A percentile compares a stretch with the other conserved stretches of the same genome.
Conservation (phyloP, 1,284 basidiomycete species). For the Heimioporus retisporus region DNA sequence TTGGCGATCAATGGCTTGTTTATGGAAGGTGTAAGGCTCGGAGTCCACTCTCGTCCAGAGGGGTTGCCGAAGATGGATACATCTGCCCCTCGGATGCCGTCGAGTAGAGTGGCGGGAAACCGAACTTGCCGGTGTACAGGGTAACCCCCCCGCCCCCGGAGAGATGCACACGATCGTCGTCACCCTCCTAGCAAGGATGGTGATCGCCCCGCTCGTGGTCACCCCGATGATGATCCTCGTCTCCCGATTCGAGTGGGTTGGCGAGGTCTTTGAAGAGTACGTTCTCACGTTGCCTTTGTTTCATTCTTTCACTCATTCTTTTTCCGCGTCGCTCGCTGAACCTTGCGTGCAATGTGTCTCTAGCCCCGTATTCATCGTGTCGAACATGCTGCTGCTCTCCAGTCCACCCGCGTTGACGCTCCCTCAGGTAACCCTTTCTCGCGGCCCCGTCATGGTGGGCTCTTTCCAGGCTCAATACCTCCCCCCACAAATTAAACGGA, state of each 20-base stretch:
- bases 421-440: conserved; percentile 64
- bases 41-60: conserved; percentile 6
- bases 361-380: conserved; percentile 88
- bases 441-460: too few species aligned
- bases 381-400: conserved; percentile 79
- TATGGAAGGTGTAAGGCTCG: too few species aligned
- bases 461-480: neutral
- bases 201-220: conserved; percentile 84
- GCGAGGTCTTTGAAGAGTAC: conserved; percentile 75
- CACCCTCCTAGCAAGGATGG: conserved; percentile 85
- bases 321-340: too few species aligned
- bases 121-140: conserved; percentile 33
- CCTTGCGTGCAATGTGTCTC: neutral
- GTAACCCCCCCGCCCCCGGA: conserved; percentile 57
- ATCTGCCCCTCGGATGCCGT: neutral
- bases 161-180: conserved; percentile 88
- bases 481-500: conserved; percentile 13
- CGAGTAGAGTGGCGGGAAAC: conserved; percentile 38
- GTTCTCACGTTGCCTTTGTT: conserved; percentile 41
- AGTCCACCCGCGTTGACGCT: conserved; percentile 88
- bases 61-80: neutral
- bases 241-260: conserved; percentile 53
- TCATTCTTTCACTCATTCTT: conserved; percentile 12
- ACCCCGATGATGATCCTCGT: conserved; percentile 78
- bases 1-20: too few species aligned